Conservation (phyloP, 2,329 filamentous ascomycete species). For the Exophiala spinifera region DNA sequence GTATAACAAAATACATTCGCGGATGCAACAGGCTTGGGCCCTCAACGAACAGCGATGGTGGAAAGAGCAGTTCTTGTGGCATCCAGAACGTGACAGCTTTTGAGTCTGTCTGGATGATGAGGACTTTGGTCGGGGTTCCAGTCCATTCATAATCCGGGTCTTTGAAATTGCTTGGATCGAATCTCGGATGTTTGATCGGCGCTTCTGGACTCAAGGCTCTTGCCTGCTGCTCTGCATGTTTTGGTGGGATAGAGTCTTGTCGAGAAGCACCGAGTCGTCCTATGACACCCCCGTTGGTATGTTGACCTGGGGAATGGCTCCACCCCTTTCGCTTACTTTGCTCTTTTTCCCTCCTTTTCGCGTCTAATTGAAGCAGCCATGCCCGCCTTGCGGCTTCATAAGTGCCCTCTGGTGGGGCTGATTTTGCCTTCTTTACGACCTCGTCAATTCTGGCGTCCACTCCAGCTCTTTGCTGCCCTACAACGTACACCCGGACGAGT, state of each 20-base stretch:
- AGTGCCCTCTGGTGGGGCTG: neutral
- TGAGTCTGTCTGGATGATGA: constrained; percentile 21
- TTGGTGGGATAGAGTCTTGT: neutral
- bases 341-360: neutral
- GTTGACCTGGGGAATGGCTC: neutral
- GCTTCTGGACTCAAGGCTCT: neutral
- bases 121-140: constrained; percentile 13
- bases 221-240: constrained; percentile 1
- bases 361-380: neutral
- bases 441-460: constrained; percentile 17
- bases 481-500: constrained; percentile 16
- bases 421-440: neutral
- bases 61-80: constrained; percentile 17
- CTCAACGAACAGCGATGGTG: constrained; percentile 18
- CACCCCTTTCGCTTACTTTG: neutral
- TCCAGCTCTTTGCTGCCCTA: constrained; percentile 15
- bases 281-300: neutral
- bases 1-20: constrained; percentile 11
- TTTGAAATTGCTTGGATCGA: neutral
- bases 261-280: neutral
- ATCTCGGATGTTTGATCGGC: neutral
- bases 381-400: constrained; percentile 3
- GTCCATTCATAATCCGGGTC: neutral
- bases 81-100: constrained; percentile 23
- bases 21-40: constrained; percentile 11